These are phyloP conservation scores for Saccharomycopsis lassenensis DNA, from an alignment of 805 yeast genomes.

Conservation along the genomic window DNA sequence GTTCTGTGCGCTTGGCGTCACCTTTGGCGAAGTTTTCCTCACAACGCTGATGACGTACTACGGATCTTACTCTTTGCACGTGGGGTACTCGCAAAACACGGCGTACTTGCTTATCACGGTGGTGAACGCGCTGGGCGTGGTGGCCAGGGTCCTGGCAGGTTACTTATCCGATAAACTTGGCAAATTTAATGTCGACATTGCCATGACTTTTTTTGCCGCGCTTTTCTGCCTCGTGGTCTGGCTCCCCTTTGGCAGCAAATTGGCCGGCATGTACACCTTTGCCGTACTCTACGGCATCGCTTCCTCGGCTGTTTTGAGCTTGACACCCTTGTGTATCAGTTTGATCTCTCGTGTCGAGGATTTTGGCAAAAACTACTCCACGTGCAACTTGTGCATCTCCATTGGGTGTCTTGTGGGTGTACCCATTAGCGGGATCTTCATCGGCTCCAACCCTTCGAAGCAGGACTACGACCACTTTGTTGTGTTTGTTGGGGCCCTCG, in stretches of 20 bases:
- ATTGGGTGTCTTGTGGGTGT: constrained; percentile 36
- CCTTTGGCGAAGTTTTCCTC: constrained; percentile 36
- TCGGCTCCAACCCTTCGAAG: constrained; percentile 25
- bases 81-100: constrained; percentile 31
- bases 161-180: constrained; percentile 31
- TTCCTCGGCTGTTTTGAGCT: constrained; percentile 44
- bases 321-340: constrained; percentile 50
- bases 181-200: constrained; percentile 36
- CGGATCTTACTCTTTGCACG: constrained; percentile 38
- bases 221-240: constrained; percentile 29
- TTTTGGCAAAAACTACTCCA: constrained; percentile 46
- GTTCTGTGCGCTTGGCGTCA: constrained; percentile 33
- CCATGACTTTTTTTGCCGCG: constrained; percentile 27
- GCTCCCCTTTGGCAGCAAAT: constrained; percentile 31
- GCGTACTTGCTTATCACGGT: constrained; percentile 34
- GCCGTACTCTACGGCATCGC: constrained; percentile 42
- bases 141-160: constrained; percentile 27
- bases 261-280: constrained; percentile 32
- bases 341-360: constrained; percentile 44
- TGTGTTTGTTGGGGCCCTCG: constrained; percentile 28
- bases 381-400: constrained; percentile 48
- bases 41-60: constrained; percentile 36
- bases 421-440: constrained; percentile 40
- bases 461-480: constrained; percentile 29
- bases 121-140: constrained; percentile 26